phyloP scores from a whole-genome alignment of 2,329 filamentous ascomycete species.

The Aspergillus ochraceus region DNA sequence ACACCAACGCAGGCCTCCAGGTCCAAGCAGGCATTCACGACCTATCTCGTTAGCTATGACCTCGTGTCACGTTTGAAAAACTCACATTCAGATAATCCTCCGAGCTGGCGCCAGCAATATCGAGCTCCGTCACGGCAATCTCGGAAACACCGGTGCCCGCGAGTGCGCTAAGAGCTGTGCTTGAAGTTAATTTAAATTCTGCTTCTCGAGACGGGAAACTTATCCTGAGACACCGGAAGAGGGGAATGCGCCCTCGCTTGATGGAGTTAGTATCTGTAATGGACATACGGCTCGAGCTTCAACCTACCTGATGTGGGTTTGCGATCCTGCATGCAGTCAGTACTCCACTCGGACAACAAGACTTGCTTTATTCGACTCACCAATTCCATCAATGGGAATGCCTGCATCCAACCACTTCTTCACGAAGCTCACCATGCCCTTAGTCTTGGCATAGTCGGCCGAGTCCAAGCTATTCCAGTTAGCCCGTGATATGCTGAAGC shows the following conservation, averaged over 20 bases:
- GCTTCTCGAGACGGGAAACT: neutral
- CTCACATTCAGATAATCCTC: slow-evolving; percentile 57
- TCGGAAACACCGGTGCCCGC: slow-evolving; percentile 54
- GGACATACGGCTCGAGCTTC: too few relatives aligned
- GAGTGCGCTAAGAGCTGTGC: slow-evolving; percentile 55
- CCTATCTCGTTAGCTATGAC: slow-evolving; percentile 23
- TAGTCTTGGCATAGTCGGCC: slow-evolving; percentile 59
- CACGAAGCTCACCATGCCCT: slow-evolving; percentile 58
- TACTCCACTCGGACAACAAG: too few relatives aligned
- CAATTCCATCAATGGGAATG: slow-evolving; percentile 65
- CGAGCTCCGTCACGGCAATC: slow-evolving; percentile 67
- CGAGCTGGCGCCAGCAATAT: slow-evolving; percentile 59
- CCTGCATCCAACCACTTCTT: slow-evolving; percentile 63
- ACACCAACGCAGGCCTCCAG: slow-evolving; percentile 64
- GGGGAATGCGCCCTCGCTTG: slow-evolving; percentile 32
- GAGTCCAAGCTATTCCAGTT: slow-evolving; percentile 59
- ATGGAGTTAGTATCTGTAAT: neutral
- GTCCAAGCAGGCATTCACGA: slow-evolving; percentile 57
- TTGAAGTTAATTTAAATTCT: slow-evolving; percentile 13
- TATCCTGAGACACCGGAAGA: slow-evolving; percentile 13
- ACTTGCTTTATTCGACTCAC: slow-evolving; percentile 13
- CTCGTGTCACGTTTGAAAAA: slow-evolving; percentile 25
- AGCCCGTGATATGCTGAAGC: neutral
- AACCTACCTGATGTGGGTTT: slow-evolving; percentile 51
- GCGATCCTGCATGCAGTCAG: slow-evolving; percentile 46